Conservation (phyloP, 345 rosid genomes). For the Cardamine resedifolia region DNA sequence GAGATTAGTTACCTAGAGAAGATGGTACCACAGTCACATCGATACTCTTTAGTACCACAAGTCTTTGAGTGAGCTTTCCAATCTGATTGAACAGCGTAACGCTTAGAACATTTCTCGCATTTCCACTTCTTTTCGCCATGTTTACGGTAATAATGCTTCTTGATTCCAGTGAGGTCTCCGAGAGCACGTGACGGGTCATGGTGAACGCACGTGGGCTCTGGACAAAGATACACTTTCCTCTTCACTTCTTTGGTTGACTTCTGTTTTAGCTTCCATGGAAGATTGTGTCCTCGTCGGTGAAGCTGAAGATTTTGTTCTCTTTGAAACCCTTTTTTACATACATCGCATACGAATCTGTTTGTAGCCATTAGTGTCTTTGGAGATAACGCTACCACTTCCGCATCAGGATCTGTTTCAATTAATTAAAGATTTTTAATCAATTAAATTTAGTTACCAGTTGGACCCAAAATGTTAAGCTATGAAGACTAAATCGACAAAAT, state of each 20-base stretch:
- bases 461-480: conserved; percentile 2
- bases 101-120: conserved; percentile 80
- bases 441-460: not conserved
- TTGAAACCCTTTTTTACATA: conserved; percentile 86
- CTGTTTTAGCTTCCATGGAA: conserved; percentile 85
- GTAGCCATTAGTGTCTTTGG: conserved; percentile 90
- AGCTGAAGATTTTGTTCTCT: conserved; percentile 87
- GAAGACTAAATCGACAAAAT: not conserved
- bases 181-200: conserved; percentile 83
- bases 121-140: conserved; percentile 93
- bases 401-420: conserved; percentile 70
- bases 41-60: conserved; percentile 79
- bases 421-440: not conserved
- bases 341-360: conserved; percentile 86
- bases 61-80: conserved; percentile 93
- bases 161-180: conserved; percentile 83
- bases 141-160: conserved; percentile 75
- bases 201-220: conserved; percentile 85
- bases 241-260: conserved; percentile 76
- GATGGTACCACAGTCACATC: conserved; percentile 89
- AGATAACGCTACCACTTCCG: conserved; percentile 84
- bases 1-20: conserved; percentile 67
- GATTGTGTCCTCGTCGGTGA: conserved; percentile 86
- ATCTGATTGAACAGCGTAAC: conserved; percentile 82
- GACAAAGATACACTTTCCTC: conserved; percentile 82